Percentiles rank a stretch among this genome's conserved stretches.
phyloP scores from a whole-genome alignment of 2,329 filamentous ascomycete species.

The Mycosphaerella sp. region DNA sequence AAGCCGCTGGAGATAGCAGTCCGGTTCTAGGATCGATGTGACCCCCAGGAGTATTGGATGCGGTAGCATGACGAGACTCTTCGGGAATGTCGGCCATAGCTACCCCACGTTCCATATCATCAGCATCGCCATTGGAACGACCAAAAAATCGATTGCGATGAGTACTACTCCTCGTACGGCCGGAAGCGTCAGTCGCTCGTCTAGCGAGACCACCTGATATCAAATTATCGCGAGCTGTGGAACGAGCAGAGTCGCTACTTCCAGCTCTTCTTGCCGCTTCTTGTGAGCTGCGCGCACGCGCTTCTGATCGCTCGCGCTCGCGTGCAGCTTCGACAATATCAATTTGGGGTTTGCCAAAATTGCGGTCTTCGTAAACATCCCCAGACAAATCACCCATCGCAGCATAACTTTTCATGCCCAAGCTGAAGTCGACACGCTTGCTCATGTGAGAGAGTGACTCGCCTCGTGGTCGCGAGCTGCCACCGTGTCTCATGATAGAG shows the following conservation, averaged over 20 bases:
- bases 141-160: constrained; percentile 59
- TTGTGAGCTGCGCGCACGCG: constrained; percentile 20
- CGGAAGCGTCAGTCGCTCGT: constrained; percentile 26
- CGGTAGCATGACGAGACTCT: constrained; percentile 11
- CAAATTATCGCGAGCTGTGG: constrained; percentile 25
- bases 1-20: constrained; percentile 30
- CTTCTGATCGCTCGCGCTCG: constrained; percentile 16
- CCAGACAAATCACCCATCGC: constrained; percentile 54
- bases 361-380: constrained; percentile 58
- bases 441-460: constrained; percentile 54
- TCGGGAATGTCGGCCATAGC: constrained; percentile 36
- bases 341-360: constrained; percentile 39
- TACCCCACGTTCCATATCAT: constrained; percentile 32
- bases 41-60: constrained; percentile 8
- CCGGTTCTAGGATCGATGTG: constrained; percentile 32
- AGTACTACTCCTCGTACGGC: constrained; percentile 32
- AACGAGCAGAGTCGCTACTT: constrained; percentile 26
- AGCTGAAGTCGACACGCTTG: constrained; percentile 63
- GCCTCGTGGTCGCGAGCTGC: constrained; percentile 43
- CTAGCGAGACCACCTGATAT: constrained; percentile 27
- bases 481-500: constrained; percentile 45
- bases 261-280: constrained; percentile 15
- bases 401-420: constrained; percentile 56
- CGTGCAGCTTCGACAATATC: constrained; percentile 34
- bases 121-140: constrained; percentile 33